Evolutionary conservation across 805 yeast species (phyloP), one percentile per base, ranked within the genome.

Genomic region (Candida odintsovae): DNA sequence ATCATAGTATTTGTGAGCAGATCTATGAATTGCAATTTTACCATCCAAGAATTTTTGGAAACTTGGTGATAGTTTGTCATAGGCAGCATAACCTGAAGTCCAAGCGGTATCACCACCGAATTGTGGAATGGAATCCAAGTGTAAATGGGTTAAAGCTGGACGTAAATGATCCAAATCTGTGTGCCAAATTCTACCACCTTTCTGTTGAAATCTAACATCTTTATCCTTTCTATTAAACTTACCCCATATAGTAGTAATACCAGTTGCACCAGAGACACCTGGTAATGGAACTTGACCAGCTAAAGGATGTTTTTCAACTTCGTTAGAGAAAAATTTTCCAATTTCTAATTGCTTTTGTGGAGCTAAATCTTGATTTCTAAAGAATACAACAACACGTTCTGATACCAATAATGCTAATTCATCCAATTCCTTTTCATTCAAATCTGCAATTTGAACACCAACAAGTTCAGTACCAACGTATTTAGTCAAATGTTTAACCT

Each of bases 61-160:
- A 3, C 73, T 74, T 22, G 77, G 77, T 3, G 81, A 76, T 46
- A 77, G 66, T 62, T 74, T 73, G 54, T 77, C 82, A 57, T 74
- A 77, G 33, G 80, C 78, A 43, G 72, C 81, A 51, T 76, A 77
- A 18, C 81, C 80, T 38, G 78, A 72, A 6, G 77, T 60, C 79
- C 80, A 77, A 15, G 68, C 52, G n/a, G 82, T 77, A 57, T 77
- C 82, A 48, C 82, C 82, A 43, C 82, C 82, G 29, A 69, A 70
- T 1, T 53, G 50, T 38, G 77, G 78, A 57, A 75, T 67, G 8
- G 76, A 63, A 58, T 76, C 80, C 49, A 70, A 62, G 57, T 77
- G 78, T 55, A 78, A 64, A 53, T 72, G 74, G 10, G 82, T 75
- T 49, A 73, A 63, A 22, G 78, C 80, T 4, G 83, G 76, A 9